Percentiles rank a stretch among this genome's conserved stretches.
Evolutionary conservation across 345 rosid species (phyloP).

Genomic region (Noccaea bulbosa): DNA sequence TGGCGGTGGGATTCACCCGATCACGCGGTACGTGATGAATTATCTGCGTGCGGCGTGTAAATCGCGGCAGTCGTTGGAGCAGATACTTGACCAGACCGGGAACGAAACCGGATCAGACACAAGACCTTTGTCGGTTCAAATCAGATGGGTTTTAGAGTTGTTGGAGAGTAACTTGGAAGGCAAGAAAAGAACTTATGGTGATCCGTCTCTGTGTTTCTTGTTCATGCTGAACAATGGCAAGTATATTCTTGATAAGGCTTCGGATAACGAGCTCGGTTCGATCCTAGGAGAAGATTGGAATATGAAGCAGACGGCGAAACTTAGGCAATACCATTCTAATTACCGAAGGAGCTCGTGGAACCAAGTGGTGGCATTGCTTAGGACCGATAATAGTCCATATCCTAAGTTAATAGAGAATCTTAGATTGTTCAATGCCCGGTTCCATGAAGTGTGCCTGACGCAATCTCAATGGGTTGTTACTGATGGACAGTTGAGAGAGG

Average conservation of each 20-base stretch:
- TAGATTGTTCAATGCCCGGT: slow-evolving; percentile 51
- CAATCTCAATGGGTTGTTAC: slow-evolving; percentile 61
- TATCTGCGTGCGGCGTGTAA: slow-evolving; percentile 86
- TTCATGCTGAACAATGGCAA: slow-evolving; percentile 89
- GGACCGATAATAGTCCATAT: slow-evolving; percentile 46
- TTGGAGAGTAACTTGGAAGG: slow-evolving; percentile 88
- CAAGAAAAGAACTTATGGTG: slow-evolving; percentile 70
- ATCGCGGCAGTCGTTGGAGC: slow-evolving; percentile 70
- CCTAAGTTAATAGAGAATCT: slow-evolving; percentile 52
- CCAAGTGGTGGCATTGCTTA: slow-evolving; percentile 60
- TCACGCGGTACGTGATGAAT: slow-evolving; percentile 89
- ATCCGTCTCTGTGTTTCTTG: slow-evolving; percentile 60
- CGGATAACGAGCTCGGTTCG: slow-evolving; percentile 62
- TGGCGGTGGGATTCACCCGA: slow-evolving; percentile 85
- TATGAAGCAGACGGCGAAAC: slow-evolving; percentile 69
- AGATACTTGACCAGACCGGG: slow-evolving; percentile 62
- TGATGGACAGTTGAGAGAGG: slow-evolving; percentile 67
- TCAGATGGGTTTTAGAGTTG: slow-evolving; percentile 86
- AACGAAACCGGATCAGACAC: slow-evolving; percentile 46
- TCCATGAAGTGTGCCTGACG: slow-evolving; percentile 56
- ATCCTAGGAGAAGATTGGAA: slow-evolving; percentile 85
- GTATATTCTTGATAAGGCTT: slow-evolving; percentile 79
- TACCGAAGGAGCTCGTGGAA: slow-evolving; percentile 80
- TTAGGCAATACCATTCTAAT: slow-evolving; percentile 58
- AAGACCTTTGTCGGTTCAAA: slow-evolving; percentile 65